A percentile compares a stretch with the other conserved stretches of the same genome.
phyloP scores from a whole-genome alignment of 768 basidiomycete genomes.

The Stropharia rugosoannulata region DNA sequence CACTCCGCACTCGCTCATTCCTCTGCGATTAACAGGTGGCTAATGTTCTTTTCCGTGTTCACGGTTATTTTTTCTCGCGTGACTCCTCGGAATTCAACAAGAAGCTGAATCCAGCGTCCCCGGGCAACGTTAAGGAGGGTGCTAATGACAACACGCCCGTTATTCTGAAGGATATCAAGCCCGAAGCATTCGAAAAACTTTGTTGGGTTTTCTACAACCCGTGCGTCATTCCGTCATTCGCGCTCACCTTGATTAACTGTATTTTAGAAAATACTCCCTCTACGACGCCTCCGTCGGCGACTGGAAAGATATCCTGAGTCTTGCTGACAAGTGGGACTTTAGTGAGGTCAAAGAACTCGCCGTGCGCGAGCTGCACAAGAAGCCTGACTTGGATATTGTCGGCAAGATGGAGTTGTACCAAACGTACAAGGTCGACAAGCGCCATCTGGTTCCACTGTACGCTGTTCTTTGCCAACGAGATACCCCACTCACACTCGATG shows the following conservation, averaged over 20 bases:
- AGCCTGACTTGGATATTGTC: conserved; percentile 42
- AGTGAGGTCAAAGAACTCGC: conserved; percentile 54
- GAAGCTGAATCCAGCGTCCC: conserved; percentile 29
- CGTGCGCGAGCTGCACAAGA: conserved; percentile 55
- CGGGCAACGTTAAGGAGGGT: conserved; percentile 30
- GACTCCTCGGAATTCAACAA: conserved; percentile 48
- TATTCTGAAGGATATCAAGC: conserved; percentile 37
- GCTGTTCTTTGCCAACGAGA: conserved; percentile 50
- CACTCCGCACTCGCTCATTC: neutral
- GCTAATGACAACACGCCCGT: conserved; percentile 42
- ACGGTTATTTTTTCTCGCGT: conserved; percentile 51
- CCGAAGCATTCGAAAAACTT: conserved; percentile 41
- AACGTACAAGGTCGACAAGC: conserved; percentile 42
- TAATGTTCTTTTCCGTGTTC: conserved; percentile 38
- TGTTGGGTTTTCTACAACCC: conserved; percentile 46
- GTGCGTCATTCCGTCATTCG: conserved; percentile 10
- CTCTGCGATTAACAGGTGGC: neutral
- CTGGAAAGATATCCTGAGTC: conserved; percentile 59
- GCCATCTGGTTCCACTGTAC: conserved; percentile 55
- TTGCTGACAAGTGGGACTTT: conserved; percentile 60
- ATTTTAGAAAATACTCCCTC: conserved; percentile 52
- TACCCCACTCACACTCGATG: conserved; percentile 50
- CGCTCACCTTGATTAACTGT: neutral
- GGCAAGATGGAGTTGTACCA: conserved; percentile 51
- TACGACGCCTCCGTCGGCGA: conserved; percentile 48